Conservation (phyloP, 2,329 filamentous ascomycete species). For the Seiridium unicorne region DNA sequence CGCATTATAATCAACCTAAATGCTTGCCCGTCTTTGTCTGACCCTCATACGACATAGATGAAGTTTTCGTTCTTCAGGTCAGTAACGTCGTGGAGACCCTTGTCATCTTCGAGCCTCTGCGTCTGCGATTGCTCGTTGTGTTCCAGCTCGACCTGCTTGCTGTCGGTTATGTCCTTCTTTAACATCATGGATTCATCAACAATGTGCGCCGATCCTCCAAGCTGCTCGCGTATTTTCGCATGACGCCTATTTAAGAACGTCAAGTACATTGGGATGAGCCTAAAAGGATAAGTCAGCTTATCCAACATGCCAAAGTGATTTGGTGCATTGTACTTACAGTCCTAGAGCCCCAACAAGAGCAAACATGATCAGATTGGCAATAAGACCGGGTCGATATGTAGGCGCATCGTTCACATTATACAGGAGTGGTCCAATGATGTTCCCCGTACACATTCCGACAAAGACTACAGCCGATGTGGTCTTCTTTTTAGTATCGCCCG, state of each 20-base stretch:
- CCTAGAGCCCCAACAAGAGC: conserved; percentile 50
- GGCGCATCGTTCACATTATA: conserved; percentile 60
- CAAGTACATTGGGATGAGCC: conserved; percentile 33
- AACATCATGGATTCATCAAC: conserved; percentile 39
- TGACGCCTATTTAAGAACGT: conserved; percentile 51
- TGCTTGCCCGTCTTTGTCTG: background rate
- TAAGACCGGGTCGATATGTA: conserved; percentile 53
- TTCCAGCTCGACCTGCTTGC: conserved; percentile 22
- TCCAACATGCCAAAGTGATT: background rate
- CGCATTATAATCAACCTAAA: background rate
- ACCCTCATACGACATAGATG: conserved; percentile 37
- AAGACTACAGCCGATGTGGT: conserved; percentile 60
- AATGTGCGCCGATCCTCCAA: conserved; percentile 50
- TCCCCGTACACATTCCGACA: conserved; percentile 60
- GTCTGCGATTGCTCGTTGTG: conserved; percentile 29
- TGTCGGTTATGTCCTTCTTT: conserved; percentile 30
- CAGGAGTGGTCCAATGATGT: conserved; percentile 63
- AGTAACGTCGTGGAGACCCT: conserved; percentile 59
- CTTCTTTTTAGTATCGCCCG: conserved; percentile 66
- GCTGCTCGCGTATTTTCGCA: conserved; percentile 33
- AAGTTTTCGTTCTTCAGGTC: conserved; percentile 69
- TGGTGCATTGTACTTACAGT: conserved; percentile 16
- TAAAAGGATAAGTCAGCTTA: conserved; percentile 4
- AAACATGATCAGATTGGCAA: conserved; percentile 60
- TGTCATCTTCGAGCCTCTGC: conserved; percentile 34